A percentile compares a stretch with the other conserved stretches of the same genome.
phyloP scores from a whole-genome alignment of 768 basidiomycete species.

The Tricholoma sp. region DNA sequence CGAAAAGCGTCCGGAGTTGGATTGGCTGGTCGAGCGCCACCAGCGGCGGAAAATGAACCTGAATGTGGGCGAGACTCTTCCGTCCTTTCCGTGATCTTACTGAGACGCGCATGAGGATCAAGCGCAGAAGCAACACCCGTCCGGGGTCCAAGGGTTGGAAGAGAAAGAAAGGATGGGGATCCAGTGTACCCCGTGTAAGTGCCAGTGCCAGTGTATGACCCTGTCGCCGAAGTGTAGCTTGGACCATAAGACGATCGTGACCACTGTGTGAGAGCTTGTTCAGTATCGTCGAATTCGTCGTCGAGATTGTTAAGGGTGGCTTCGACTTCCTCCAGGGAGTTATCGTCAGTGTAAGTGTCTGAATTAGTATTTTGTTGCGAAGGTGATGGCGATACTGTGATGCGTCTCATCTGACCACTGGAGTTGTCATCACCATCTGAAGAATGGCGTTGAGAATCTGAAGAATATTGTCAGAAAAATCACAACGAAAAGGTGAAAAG shows the following conservation, averaged over 20 bases:
- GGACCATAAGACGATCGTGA: slow-evolving; percentile 42
- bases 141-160: slow-evolving; percentile 34
- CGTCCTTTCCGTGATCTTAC: slow-evolving; percentile 74
- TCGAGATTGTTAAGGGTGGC: slow-evolving; percentile 62
- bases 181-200: slow-evolving; percentile 36
- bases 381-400: slow-evolving; percentile 49
- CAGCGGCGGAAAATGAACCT: slow-evolving; percentile 29
- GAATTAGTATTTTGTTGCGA: slow-evolving; percentile 29
- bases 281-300: slow-evolving; percentile 58
- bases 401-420: slow-evolving; percentile 43
- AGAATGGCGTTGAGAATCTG: slow-evolving; percentile 43
- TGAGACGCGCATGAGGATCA: slow-evolving; percentile 47
- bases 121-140: slow-evolving; percentile 28
- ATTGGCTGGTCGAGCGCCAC: slow-evolving; percentile 31
- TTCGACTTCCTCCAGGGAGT: slow-evolving; percentile 71
- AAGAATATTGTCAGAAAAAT: slow-evolving; percentile 3
- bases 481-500: neutral
- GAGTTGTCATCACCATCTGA: slow-evolving; percentile 44
- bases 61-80: slow-evolving; percentile 66
- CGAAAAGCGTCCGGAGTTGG: slow-evolving; percentile 42
- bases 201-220: slow-evolving; percentile 30
- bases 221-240: slow-evolving; percentile 34
- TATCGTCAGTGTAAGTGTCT: slow-evolving; percentile 44
- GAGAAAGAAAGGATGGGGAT: slow-evolving; percentile 41
- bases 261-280: slow-evolving; percentile 65